A percentile compares a stretch with the other conserved stretches of the same genome.
Conservation (phyloP, 164 flowering plant genomes). For the Saururus chinensis region DNA sequence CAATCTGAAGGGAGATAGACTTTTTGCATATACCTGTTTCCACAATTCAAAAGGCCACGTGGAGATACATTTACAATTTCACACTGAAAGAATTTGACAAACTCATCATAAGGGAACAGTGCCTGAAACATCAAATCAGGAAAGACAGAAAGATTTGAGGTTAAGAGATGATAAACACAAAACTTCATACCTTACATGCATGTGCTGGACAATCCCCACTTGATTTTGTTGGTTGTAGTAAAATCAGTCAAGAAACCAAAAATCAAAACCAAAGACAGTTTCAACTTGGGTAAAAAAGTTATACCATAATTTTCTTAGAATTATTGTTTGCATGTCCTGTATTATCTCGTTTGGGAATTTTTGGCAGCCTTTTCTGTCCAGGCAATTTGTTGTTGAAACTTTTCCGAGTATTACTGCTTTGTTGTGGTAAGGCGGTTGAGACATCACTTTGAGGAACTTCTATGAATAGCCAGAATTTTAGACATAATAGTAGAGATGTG, state of each 20-base stretch:
- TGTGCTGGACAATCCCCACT: too few species aligned
- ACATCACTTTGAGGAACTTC: conserved; percentile 22
- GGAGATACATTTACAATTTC: conserved; percentile 52
- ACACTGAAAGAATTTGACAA: conserved; percentile 48
- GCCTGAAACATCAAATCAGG: conserved; percentile 28
- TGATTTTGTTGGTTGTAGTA: not conserved
- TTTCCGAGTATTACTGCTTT: conserved; percentile 18
- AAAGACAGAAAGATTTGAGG: too few species aligned
- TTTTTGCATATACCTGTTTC: conserved; percentile 56
- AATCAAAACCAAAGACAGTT: not conserved
- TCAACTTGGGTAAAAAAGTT: not conserved
- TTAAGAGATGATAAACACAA: not conserved
- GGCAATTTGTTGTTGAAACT: conserved; percentile 27
- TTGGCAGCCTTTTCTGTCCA: conserved; percentile 41
- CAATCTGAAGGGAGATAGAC: not conserved
- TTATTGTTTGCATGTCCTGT: conserved; percentile 15
- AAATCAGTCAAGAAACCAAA: too few species aligned
- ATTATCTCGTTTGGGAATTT: conserved; percentile 22
- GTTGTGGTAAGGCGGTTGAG: conserved; percentile 14
- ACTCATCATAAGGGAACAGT: conserved; percentile 79
- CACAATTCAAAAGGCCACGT: conserved; percentile 78
- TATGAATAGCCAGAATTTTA: conserved; percentile 10
- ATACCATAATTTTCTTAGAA: conserved; percentile 44
- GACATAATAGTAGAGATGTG: not conserved
- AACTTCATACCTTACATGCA: too few species aligned